phyloP scores from a whole-genome alignment of 306 rosid species.

The Calophaca sinica region DNA sequence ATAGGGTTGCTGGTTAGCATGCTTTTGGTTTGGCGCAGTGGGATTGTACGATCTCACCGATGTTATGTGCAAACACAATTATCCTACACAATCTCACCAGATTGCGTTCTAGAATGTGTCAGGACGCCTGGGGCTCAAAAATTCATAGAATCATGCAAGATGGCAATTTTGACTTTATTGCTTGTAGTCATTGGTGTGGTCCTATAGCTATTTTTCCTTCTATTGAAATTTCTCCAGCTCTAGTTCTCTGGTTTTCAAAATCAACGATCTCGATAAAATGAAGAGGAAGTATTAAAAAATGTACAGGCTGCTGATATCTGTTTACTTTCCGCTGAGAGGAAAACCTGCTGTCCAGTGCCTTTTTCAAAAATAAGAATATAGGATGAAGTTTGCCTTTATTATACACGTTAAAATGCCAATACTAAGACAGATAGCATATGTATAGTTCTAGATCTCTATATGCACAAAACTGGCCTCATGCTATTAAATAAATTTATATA shows the following conservation, averaged over 20 bases:
- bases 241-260: constrained; percentile 12
- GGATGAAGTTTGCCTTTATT: constrained; percentile 2
- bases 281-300: not conserved
- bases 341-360: not conserved
- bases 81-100: not conserved
- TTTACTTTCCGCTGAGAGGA: constrained; percentile 14
- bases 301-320: not conserved
- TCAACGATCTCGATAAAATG: not conserved
- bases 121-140: not conserved
- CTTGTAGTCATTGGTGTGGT: constrained; percentile 16
- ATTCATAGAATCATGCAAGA: not conserved
- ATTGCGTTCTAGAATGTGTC: not conserved
- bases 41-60: not conserved
- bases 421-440: constrained; percentile 20
- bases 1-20: not conserved
- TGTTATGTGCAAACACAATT: not conserved
- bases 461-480: constrained; percentile 19
- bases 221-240: constrained; percentile 21
- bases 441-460: not conserved
- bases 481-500: constrained; percentile 6
- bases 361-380: not conserved
- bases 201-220: not conserved
- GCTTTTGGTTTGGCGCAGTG: not conserved
- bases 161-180: not conserved
- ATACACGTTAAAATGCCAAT: not conserved